Conservation (phyloP, 2,329 filamentous ascomycete genomes). For the Keithomyces neogunnii region DNA sequence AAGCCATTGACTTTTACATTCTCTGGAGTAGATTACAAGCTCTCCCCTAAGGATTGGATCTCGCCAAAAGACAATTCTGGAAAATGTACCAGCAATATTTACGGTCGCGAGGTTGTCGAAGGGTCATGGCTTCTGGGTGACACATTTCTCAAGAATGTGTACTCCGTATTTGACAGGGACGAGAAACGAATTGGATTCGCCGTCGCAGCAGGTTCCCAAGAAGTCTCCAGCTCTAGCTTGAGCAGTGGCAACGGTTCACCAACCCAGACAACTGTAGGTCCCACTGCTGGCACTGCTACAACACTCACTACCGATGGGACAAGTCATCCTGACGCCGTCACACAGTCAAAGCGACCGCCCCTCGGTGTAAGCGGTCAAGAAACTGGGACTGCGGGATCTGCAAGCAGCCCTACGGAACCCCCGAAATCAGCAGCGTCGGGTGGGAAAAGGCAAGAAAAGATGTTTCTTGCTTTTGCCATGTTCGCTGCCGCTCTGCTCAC, state of each 20-base stretch:
- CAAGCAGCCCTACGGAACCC: conserved; percentile 5
- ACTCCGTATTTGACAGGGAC: conserved; percentile 75
- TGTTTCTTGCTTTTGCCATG: conserved; percentile 2
- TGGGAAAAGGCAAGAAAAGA: not conserved
- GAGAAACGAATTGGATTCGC: conserved; percentile 43
- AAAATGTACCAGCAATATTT: conserved; percentile 62
- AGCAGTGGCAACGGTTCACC: not conserved
- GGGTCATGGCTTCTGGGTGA: conserved; percentile 75
- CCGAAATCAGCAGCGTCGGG: conserved; percentile 6
- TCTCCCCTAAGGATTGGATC: conserved; percentile 67
- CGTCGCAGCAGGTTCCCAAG: conserved; percentile 5
- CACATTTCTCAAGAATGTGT: conserved; percentile 84
- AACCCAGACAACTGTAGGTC: not conserved
- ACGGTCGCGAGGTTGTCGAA: conserved; percentile 59
- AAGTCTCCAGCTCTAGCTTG: not conserved
- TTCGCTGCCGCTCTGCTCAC: not conserved
- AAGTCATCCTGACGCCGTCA: not conserved
- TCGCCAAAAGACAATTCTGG: conserved; percentile 33
- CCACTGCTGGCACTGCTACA: conserved; percentile 3
- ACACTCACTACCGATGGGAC: not conserved
- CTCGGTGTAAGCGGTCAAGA: conserved; percentile 16
- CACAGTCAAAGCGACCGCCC: not conserved
- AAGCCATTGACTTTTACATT: conserved; percentile 57
- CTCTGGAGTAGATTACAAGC: conserved; percentile 55
- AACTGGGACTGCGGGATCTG: conserved; percentile 1